These are phyloP conservation scores for Gaeumannomyces tritici DNA, from an alignment of 2,329 filamentous ascomycete species.

Conservation along the genomic window DNA sequence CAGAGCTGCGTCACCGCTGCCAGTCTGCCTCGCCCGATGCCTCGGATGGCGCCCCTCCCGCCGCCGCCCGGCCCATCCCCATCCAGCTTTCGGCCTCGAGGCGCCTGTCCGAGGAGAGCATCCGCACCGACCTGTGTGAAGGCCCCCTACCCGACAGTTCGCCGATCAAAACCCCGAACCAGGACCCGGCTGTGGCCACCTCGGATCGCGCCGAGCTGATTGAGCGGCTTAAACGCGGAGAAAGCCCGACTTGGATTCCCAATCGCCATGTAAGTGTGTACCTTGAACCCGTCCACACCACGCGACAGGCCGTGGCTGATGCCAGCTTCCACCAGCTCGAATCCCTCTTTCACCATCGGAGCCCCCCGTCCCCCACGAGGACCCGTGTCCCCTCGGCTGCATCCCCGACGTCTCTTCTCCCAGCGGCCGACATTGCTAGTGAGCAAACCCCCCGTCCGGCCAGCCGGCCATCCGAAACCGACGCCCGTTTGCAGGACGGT, in stretches of 20 bases:
- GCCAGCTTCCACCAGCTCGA: constrained; percentile 22
- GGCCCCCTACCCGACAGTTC: constrained; percentile 35
- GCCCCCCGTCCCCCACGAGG: constrained; percentile 23
- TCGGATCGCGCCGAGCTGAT: constrained; percentile 71
- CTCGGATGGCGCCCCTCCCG: constrained; percentile 1
- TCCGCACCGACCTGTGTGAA: constrained; percentile 51
- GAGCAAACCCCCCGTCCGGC: constrained; percentile 23
- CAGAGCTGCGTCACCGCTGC: constrained; percentile 6
- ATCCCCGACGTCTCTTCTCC: constrained; percentile 28
- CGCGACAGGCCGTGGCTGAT: background rate
- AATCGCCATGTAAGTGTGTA: constrained; percentile 48
- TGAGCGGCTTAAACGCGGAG: constrained; percentile 68
- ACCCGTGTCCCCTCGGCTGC: constrained; percentile 21
- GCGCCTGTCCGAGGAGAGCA: constrained; percentile 48
- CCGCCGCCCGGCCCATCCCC: background rate
- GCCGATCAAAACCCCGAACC: constrained; percentile 17
- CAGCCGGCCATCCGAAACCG: constrained; percentile 19
- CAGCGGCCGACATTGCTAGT: constrained; percentile 37
- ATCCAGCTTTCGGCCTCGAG: constrained; percentile 15
- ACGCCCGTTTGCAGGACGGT: constrained; percentile 40
- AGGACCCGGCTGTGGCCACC: constrained; percentile 21
- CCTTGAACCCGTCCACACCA: background rate
- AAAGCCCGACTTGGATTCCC: constrained; percentile 66
- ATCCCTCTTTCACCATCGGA: constrained; percentile 25
- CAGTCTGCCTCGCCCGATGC: constrained; percentile 13